Evolutionary conservation across 352 stramenopile species (phyloP).

Genomic region (Phytophthora kernoviae): DNA sequence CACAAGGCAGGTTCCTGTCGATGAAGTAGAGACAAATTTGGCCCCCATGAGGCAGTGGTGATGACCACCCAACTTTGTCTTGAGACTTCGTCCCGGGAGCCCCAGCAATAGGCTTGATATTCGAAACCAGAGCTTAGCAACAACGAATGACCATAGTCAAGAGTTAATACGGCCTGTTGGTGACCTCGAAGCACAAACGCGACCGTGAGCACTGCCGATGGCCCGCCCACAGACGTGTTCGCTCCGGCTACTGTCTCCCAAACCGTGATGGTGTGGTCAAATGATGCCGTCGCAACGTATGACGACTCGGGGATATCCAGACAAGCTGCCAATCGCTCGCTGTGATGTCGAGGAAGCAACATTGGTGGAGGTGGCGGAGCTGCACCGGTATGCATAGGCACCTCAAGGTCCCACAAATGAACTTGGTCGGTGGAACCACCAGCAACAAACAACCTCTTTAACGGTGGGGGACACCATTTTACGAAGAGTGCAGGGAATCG

Average conservation of each 20-base stretch:
- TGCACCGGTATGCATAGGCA: constrained; percentile 31
- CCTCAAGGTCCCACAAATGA: constrained; percentile 75
- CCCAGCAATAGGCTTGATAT: constrained; percentile 85
- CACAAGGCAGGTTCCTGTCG: constrained; percentile 29
- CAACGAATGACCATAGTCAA: constrained; percentile 62
- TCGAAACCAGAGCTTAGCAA: constrained; percentile 84
- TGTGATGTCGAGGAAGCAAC: constrained; percentile 36
- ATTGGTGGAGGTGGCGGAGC: constrained; percentile 32
- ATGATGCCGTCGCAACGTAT: constrained; percentile 73
- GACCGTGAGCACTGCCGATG: constrained; percentile 36
- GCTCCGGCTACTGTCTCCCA: constrained; percentile 58
- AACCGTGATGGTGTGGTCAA: constrained; percentile 77
- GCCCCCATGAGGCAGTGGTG: constrained; percentile 71
- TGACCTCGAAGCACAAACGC: constrained; percentile 71
- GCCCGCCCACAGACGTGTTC: constrained; percentile 23
- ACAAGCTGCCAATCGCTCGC: constrained; percentile 58
- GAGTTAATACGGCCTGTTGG: constrained; percentile 59
- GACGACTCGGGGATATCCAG: constrained; percentile 58
- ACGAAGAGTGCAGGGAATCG: constrained; percentile 54
- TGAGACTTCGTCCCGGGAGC: constrained; percentile 46
- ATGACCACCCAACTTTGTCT: constrained; percentile 69
- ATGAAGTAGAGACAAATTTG: constrained; percentile 54
- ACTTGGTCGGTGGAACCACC: constrained; percentile 42
- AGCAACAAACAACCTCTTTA: constrained; percentile 57
- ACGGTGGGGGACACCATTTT: constrained; percentile 54